Conservation (phyloP, 495 filamentous ascomycete species). For the Aspergillus nanangensis region DNA sequence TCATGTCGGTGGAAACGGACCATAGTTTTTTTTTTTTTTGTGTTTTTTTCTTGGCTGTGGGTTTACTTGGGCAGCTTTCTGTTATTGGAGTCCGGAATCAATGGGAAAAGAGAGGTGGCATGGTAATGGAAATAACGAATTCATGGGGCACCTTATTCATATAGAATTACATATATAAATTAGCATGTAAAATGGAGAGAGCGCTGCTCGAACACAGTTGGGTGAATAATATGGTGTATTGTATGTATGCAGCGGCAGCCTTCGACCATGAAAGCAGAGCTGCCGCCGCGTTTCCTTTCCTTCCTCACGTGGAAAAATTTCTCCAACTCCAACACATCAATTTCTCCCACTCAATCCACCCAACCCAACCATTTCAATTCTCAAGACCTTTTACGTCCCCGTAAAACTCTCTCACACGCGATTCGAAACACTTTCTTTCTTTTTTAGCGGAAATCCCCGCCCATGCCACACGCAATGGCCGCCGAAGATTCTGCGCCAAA, state of each 20-base stretch:
- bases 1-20: not conserved
- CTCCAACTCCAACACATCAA: not conserved
- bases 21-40: not conserved
- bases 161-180: not conserved
- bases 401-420: not conserved
- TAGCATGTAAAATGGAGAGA: too few species aligned
- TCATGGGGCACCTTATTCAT: not conserved
- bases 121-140: constrained; percentile 5
- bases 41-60: not conserved
- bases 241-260: not conserved
- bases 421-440: not conserved
- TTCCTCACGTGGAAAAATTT: constrained; percentile 25
- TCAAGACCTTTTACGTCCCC: not conserved
- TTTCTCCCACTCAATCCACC: not conserved
- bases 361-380: not conserved
- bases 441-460: too few species aligned
- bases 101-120: not conserved
- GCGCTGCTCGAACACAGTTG: too few species aligned
- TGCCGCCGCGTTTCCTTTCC: too few species aligned
- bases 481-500: constrained; percentile 28
- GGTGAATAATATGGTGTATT: not conserved
- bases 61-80: not conserved
- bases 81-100: not conserved
- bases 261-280: constrained; percentile 6
- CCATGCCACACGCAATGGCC: constrained; percentile 12